phyloP scores from a whole-genome alignment of 2,329 filamentous ascomycete species.

The Diaporthe caulivora region DNA sequence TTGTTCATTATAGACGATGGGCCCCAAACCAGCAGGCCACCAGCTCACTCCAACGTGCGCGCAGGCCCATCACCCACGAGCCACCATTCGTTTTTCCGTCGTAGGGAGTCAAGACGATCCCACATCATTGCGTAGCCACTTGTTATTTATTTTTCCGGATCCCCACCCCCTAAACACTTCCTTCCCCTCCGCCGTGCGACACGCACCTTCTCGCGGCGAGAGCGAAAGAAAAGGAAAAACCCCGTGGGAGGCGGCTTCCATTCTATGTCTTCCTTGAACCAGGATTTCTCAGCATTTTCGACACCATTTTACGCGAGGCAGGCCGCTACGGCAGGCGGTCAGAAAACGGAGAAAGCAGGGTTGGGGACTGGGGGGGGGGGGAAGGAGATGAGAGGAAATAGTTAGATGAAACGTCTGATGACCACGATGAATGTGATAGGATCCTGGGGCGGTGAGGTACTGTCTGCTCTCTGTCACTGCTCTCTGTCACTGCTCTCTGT shows the following conservation, averaged over 20 bases:
- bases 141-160: constrained; percentile 27
- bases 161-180: not conserved
- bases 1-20: constrained; percentile 24
- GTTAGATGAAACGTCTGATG: constrained; percentile 32
- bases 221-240: not conserved
- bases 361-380: not conserved
- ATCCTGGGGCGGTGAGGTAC: not conserved
- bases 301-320: constrained; percentile 1
- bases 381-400: constrained; percentile 2
- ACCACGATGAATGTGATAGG: constrained; percentile 32
- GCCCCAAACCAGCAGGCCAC: not conserved
- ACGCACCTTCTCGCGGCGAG: constrained; percentile 4
- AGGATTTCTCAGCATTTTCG: constrained; percentile 24
- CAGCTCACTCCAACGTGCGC: not conserved
- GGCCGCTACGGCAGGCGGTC: not conserved
- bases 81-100: constrained; percentile 28
- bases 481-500: not conserved
- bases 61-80: constrained; percentile 24
- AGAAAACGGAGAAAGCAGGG: not conserved
- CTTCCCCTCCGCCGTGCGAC: not conserved
- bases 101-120: constrained; percentile 7
- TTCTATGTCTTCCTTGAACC: constrained; percentile 19
- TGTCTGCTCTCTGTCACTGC: not conserved
- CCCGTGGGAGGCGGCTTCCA: not conserved
- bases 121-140: constrained; percentile 31